Evolutionary conservation across 164 flowering plant species (phyloP).

Genomic region (Taxillus chinensis): DNA sequence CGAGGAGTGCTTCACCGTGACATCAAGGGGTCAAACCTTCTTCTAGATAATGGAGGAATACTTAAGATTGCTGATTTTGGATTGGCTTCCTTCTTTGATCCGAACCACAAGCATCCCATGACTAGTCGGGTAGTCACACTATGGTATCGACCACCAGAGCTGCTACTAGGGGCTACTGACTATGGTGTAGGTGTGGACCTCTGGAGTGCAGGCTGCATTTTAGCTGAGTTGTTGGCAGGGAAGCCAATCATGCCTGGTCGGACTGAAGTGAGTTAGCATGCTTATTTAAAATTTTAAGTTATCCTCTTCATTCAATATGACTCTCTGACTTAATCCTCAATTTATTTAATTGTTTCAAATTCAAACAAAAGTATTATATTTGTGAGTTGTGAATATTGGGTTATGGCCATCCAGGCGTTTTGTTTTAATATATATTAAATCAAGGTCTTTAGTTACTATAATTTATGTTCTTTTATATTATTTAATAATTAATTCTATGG

Average conservation of each 20-base stretch:
- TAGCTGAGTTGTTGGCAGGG: constrained; percentile 21
- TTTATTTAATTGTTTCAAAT: too few relatives aligned
- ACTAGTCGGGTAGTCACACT: constrained; percentile 22
- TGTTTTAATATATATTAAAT: too few relatives aligned
- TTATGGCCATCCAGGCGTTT: too few relatives aligned
- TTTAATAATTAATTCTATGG: too few relatives aligned
- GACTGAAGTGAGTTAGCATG: constrained; percentile 13
- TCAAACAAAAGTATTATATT: too few relatives aligned
- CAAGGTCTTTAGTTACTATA: too few relatives aligned
- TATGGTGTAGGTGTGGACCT: constrained; percentile 19
- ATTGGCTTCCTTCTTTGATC: constrained; percentile 16
- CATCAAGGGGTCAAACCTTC: constrained; percentile 5
- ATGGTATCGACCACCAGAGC: constrained; percentile 25
- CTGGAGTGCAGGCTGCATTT: constrained; percentile 26
- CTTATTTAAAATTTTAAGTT: neutral
- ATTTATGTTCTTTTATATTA: too few relatives aligned
- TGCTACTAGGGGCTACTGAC: constrained; percentile 21
- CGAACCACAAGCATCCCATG: constrained; percentile 16
- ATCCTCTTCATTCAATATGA: too few relatives aligned
- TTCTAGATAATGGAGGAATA: constrained; percentile 1
- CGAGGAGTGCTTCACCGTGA: constrained; percentile 3
- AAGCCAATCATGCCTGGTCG: constrained; percentile 23
- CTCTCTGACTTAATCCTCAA: too few relatives aligned
- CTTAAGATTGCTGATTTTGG: constrained; percentile 6
- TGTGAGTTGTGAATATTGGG: too few relatives aligned